A percentile compares a stretch with the other conserved stretches of the same genome.
Conservation (phyloP, 192 early-diverging fungal genomes). For the Umbelopsis sp. region DNA sequence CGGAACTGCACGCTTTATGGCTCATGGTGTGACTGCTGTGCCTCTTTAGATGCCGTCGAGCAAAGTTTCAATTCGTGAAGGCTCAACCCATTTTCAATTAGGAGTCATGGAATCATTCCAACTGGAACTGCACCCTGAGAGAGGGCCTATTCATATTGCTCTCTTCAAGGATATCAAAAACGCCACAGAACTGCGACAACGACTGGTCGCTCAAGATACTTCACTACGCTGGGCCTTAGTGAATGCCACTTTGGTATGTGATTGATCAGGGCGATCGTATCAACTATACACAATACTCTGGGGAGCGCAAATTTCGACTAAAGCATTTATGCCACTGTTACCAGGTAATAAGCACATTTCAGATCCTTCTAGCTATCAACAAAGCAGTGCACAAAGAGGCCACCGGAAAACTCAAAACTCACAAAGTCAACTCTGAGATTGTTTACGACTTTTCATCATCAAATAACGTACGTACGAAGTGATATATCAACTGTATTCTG, state of each 20-base stretch:
- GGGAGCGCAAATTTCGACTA: not conserved
- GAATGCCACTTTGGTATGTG: slow-evolving; percentile 40
- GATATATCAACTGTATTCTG: not conserved
- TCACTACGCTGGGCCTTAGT: slow-evolving; percentile 40
- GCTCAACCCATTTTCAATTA: not conserved
- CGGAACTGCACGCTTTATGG: too few relatives aligned
- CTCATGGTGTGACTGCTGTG: not conserved
- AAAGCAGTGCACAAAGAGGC: slow-evolving; percentile 50
- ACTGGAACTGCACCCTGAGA: slow-evolving; percentile 35
- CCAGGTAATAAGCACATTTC: slow-evolving; percentile 54
- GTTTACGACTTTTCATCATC: slow-evolving; percentile 58
- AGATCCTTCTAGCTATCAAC: slow-evolving; percentile 51
- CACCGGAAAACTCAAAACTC: slow-evolving; percentile 52
- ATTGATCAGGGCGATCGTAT: not conserved
- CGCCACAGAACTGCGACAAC: slow-evolving; percentile 35
- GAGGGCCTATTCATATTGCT: slow-evolving; percentile 33
- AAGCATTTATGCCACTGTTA: not conserved
- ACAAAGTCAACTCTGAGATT: slow-evolving; percentile 59
- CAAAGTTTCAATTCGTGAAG: not conserved
- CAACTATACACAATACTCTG: not conserved
- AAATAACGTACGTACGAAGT: slow-evolving; percentile 47
- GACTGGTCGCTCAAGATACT: slow-evolving; percentile 35
- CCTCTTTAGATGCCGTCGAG: not conserved
- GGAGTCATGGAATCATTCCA: slow-evolving; percentile 41
- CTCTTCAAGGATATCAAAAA: slow-evolving; percentile 41